A percentile compares a stretch with the other conserved stretches of the same genome.
Conservation (phyloP, 2,329 filamentous ascomycete species). For the Graphilbum ipis-grandicollis region DNA sequence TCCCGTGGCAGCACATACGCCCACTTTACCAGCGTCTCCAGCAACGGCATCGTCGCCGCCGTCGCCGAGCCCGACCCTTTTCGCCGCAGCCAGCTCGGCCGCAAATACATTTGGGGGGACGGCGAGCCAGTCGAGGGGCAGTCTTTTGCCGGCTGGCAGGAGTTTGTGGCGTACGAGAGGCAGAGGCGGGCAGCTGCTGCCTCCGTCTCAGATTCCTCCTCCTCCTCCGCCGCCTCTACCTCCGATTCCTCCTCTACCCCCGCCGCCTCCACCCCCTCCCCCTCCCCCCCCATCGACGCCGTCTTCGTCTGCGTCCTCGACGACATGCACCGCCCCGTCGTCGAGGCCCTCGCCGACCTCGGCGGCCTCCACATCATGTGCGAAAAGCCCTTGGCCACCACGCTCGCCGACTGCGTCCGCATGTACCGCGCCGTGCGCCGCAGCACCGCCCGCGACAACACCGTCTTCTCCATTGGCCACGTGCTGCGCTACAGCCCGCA, state of each 20-base stretch:
- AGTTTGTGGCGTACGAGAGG: conserved; percentile 59
- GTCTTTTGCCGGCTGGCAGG: conserved; percentile 55
- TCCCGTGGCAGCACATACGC: conserved; percentile 64
- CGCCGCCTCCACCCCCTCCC: conserved; percentile 7
- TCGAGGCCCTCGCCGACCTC: conserved; percentile 53
- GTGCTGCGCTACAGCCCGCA: conserved; percentile 87
- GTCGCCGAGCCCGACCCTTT: conserved; percentile 68
- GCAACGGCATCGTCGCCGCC: conserved; percentile 52
- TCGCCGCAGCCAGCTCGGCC: conserved; percentile 57
- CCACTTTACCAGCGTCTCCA: conserved; percentile 44
- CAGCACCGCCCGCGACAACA: conserved; percentile 2
- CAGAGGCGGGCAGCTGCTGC: conserved; percentile 32
- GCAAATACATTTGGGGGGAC: conserved; percentile 53
- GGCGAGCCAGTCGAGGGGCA: conserved; percentile 37
- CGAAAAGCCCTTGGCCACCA: conserved; percentile 84
- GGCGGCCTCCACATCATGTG: conserved; percentile 68
- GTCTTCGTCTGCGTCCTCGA: conserved; percentile 58
- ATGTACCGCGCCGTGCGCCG: conserved; percentile 45
- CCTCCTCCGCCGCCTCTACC: too few relatives aligned
- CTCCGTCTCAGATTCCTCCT: too few relatives aligned
- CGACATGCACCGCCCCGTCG: conserved; percentile 70
- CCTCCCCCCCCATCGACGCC: conserved; percentile 40
- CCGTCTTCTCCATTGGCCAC: conserved; percentile 90
- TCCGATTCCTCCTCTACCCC: too few relatives aligned
- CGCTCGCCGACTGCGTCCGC: conserved; percentile 56